Base-by-base conservation (phyloP, 2,329 filamentous ascomycete genomes). In the Aspergillus floridensis region DNA sequence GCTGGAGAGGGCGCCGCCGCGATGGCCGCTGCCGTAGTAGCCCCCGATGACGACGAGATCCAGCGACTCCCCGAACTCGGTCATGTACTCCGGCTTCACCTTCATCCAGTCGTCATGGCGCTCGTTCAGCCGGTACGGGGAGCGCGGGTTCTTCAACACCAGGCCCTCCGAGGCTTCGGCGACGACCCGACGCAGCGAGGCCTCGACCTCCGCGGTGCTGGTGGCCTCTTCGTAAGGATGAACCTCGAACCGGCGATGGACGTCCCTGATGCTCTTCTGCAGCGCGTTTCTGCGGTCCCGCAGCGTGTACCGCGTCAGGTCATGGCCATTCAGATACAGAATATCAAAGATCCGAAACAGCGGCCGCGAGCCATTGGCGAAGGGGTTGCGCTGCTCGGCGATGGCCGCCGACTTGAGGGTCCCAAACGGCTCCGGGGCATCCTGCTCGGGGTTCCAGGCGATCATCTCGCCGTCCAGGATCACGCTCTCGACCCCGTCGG, bases 381-480 rank as follows among this genome's bases (percentile, higher is more conserved):
- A 88, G 0, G 87, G 88, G 63, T 93, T 92, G 62, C 87, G 85
- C 70, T 93, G 88, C 68, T 93, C 90, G 0, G 88, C 83, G 32
- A 96, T 76, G 0, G 93, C 93, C 0, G 93, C 93, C 1, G 92
- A 93, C 76, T 99, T 99, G 52, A 99, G 82, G 0, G 91, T 96
- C 7, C 95, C 95, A 73, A 99, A 99, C 0, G 89, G 87, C 16
- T 96, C 89, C 55, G 95, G 90, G 57, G 89, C 89, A 76, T 96
- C 90, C 53, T 90, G 82, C 49, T 88, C 86, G 61, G 92, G 90
- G 71, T 98, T 92, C 95, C 95, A 99, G 0, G 93, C 96, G 59
- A 99, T 92, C 95, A 99, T 99, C 74, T 99, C 95, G 10, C 95
- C 95, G 68, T 99, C 95, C 0, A 99, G 82, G 53, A 99, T 96